Percentiles rank a stretch among this genome's conserved stretches.
Evolutionary conservation across 1,139 yeast genomes (phyloP).

Genomic region (Candida tropicalis): DNA sequence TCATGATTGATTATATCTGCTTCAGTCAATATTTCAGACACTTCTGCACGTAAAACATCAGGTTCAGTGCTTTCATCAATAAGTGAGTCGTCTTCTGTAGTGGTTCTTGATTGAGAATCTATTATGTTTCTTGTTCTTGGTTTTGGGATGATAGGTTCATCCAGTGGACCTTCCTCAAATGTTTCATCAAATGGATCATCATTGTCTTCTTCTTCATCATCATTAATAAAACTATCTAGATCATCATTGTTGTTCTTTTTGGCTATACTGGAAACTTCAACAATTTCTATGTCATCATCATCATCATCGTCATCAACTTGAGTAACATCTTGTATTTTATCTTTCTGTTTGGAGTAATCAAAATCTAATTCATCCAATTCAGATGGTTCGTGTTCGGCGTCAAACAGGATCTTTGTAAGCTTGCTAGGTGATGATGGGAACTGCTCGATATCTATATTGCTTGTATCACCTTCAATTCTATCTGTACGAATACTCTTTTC

Average conservation of each 20-base stretch:
- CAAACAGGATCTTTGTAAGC: conserved; percentile 3
- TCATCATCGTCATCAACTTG: background rate
- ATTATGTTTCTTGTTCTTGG: conserved; percentile 13
- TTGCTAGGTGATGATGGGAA: conserved; percentile 14
- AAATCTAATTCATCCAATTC: conserved; percentile 6
- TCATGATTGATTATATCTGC: conserved; percentile 20
- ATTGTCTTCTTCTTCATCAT: conserved; percentile 6
- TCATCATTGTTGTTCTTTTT: conserved; percentile 4
- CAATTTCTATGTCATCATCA: background rate
- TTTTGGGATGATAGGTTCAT: conserved; percentile 12
- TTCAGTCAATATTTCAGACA: conserved; percentile 21
- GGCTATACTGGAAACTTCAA: background rate
- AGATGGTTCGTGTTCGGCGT: conserved; percentile 4
- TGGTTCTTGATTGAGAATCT: conserved; percentile 14
- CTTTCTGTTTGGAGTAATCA: background rate
- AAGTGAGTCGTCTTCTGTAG: conserved; percentile 7
- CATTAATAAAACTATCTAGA: background rate
- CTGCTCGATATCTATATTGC: conserved; percentile 1
- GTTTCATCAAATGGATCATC: conserved; percentile 4
- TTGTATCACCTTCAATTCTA: conserved; percentile 10
- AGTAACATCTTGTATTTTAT: background rate
- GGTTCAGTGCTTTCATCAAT: conserved; percentile 10
- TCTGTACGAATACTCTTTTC: conserved; percentile 13
- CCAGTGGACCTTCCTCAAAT: conserved; percentile 1
- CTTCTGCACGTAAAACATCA: conserved; percentile 24